A percentile compares a stretch with the other conserved stretches of the same genome.
phyloP scores from a whole-genome alignment of 495 filamentous ascomycete genomes.

The Apodospora peruviana region DNA sequence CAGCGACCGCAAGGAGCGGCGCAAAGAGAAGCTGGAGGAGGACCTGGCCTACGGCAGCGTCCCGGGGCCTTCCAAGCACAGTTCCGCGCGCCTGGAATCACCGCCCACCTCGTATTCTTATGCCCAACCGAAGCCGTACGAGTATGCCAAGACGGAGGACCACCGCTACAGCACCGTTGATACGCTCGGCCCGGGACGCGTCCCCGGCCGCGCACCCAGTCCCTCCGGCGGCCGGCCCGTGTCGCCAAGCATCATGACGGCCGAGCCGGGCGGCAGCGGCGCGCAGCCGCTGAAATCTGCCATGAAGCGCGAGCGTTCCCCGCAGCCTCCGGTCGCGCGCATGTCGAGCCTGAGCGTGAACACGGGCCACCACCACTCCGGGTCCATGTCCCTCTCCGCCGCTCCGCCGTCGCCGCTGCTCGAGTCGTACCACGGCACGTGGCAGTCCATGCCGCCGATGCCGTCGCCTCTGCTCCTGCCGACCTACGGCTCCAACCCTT shows the following conservation, averaged over 20 bases:
- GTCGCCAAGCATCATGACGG: conserved; percentile 27
- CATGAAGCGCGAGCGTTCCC: conserved; percentile 39
- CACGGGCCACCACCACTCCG: conserved; percentile 34
- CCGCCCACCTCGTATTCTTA: conserved; percentile 35
- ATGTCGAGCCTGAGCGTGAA: conserved; percentile 41
- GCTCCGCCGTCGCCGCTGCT: conserved; percentile 77
- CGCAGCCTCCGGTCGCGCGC: conserved; percentile 42
- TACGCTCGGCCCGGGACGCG: conserved; percentile 9
- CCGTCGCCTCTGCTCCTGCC: conserved; percentile 63
- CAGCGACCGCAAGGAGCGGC: conserved; percentile 18
- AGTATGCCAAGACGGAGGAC: conserved; percentile 43
- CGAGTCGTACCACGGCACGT: conserved; percentile 90
- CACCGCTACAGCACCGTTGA: conserved; percentile 26
- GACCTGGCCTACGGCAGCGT: conserved; percentile 42
- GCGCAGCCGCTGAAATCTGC: conserved; percentile 21
- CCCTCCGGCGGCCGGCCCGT: conserved; percentile 18
- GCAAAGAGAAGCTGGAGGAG: conserved; percentile 36
- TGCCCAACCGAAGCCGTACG: conserved; percentile 42
- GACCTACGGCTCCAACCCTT: conserved; percentile 21
- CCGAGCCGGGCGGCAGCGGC: conserved; percentile 22
- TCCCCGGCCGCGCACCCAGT: conserved; percentile 22
- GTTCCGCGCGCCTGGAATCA: conserved; percentile 21
- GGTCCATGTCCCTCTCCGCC: conserved; percentile 40
- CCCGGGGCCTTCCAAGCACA: conserved; percentile 21
- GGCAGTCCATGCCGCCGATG: conserved; percentile 93